Conservation (phyloP, 2,329 filamentous ascomycete genomes). For the Fusarium concolor region DNA sequence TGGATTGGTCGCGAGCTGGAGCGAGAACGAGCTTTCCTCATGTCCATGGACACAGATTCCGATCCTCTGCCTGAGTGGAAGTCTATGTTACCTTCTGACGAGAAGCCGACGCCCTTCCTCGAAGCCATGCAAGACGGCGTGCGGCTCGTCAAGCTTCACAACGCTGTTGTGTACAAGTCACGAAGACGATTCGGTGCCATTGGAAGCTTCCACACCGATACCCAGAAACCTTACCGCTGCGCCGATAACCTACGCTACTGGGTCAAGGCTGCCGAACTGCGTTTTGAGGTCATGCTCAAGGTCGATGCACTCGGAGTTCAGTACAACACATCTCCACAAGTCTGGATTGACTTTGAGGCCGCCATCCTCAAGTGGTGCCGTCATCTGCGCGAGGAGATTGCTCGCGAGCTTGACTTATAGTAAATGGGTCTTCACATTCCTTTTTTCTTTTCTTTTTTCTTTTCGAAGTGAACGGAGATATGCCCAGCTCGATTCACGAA, state of each 20-base stretch:
- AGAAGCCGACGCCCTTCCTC: conserved; percentile 80
- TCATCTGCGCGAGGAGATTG: conserved; percentile 84
- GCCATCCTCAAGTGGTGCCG: conserved; percentile 87
- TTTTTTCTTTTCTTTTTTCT: conserved; percentile 1
- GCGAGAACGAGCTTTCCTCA: conserved; percentile 84
- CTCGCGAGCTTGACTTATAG: conserved; percentile 69
- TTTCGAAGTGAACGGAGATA: conserved; percentile 7
- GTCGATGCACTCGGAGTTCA: conserved; percentile 90
- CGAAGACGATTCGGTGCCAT: conserved; percentile 90
- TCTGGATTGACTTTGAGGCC: conserved; percentile 85
- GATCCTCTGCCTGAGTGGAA: conserved; percentile 76
- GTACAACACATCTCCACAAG: conserved; percentile 74
- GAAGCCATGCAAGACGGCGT: conserved; percentile 80
- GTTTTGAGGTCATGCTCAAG: conserved; percentile 88
- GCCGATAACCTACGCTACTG: conserved; percentile 96
- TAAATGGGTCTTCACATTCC: not conserved
- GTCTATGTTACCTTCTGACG: conserved; percentile 54
- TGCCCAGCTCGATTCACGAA: conserved; percentile 11
- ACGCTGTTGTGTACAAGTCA: conserved; percentile 86
- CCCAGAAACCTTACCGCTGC: conserved; percentile 91
- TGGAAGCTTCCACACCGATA: conserved; percentile 89
- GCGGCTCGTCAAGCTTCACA: conserved; percentile 87
- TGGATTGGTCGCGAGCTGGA: conserved; percentile 82
- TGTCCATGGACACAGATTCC: conserved; percentile 74
- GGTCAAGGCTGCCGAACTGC: conserved; percentile 93